phyloP scores from a whole-genome alignment of 441 rosid genomes.

The Populus hybrid region DNA sequence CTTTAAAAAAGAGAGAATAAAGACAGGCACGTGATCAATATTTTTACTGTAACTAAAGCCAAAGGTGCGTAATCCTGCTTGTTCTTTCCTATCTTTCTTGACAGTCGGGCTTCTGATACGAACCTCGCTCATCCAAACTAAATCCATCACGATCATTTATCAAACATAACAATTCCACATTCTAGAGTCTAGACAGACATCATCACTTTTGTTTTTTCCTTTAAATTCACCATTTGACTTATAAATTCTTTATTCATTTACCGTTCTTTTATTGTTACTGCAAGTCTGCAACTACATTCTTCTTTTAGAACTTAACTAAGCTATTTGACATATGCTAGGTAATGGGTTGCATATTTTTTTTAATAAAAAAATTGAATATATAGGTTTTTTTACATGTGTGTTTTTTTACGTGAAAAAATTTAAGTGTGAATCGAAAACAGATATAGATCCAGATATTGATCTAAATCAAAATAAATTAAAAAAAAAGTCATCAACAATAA shows the following conservation, averaged over 20 bases:
- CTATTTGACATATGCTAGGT: no score
- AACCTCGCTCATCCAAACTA: not conserved
- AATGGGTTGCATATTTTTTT: no score
- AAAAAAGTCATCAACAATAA: no score
- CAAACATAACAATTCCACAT: not conserved
- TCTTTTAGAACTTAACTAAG: not conserved
- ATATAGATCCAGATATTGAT: no score
- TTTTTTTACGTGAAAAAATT: no score
- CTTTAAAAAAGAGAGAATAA: not conserved
- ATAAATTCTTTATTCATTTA: not conserved
- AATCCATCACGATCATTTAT: not conserved
- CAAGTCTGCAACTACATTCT: not conserved
- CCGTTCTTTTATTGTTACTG: not conserved
- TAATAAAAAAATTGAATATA: no score
- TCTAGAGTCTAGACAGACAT: not conserved
- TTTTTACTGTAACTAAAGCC: not conserved
- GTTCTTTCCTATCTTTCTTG: not conserved
- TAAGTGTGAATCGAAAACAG: no score
- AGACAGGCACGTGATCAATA: not conserved
- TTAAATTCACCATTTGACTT: not conserved
- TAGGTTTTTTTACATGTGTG: no score
- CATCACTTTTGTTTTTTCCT: not conserved
- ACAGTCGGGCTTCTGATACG: not conserved
- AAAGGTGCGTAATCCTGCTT: not conserved
- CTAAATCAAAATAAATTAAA: no score